Base-by-base conservation (phyloP, 2,329 filamentous ascomycete species). In the Sclerotinia glacialis region DNA sequence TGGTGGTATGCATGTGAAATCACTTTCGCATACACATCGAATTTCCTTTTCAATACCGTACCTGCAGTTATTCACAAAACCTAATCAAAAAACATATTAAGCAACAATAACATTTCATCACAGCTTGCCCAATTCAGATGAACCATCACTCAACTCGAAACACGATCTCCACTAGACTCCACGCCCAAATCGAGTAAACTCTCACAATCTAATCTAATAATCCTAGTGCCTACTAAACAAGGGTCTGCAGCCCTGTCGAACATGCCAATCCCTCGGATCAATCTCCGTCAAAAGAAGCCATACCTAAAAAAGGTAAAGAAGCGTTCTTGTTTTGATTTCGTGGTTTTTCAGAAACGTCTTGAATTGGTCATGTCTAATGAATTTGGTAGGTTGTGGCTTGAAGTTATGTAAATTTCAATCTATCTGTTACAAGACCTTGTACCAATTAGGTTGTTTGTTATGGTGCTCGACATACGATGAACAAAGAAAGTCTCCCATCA, bases 11-110 rank as follows among this genome's bases (percentile, higher is more conserved):
- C 31, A 37, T 18, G 44, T 16, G 1, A 18, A 31, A 12, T 47
- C 12, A 28, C 44, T 49, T 49, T 49, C 58, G 58, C 28, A 60
- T 49, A 49, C 31, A 49, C 44, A 49, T 23, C 44, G 37, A 60
- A 64, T 64, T 64, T 64, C 61, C 26, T 64, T 64, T 64, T 56
- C 21, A 8, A 42, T 59, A 46, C 28, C 31, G 11, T 4, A 37
- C 9, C 37, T 37, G 37, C 37, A 37, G 37, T 28, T 42, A 63
- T 63, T 63, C 60, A 42, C 31, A 59, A 42, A 49, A 46, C 31
- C 55, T 26, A 65, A 61, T 65, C 53, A 61, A 50, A 66, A 53
- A 53, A 28, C 59, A 66, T 66, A 61, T 66, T 66, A 66, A 66
- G 28, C 23, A 31, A 52, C 14, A 40, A 52, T 52, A n/a, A n/a